A percentile compares a stretch with the other conserved stretches of the same genome.
These are phyloP conservation scores for Toxoplasma gondii DNA, from an alignment of 169 alveolate genomes.

Conservation along the genomic window DNA sequence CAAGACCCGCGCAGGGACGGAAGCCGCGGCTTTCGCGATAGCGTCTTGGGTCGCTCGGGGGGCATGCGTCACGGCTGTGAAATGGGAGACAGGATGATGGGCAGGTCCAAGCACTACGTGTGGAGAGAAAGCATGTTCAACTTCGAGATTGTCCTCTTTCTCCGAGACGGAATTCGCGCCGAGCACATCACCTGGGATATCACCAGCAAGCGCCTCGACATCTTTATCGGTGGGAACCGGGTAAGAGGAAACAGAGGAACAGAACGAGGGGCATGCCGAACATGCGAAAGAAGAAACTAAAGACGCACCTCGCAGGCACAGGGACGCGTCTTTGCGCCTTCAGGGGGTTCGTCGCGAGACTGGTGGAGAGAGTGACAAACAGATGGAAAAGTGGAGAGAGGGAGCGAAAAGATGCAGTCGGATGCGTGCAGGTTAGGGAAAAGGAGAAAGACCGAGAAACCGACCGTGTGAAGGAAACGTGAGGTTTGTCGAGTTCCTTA, in stretches of 20 bases:
- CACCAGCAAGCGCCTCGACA: conserved; percentile 7
- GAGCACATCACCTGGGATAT: conserved; percentile 18
- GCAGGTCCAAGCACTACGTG: conserved; percentile 5
- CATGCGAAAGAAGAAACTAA: no score
- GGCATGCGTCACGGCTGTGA: conserved; percentile 22
- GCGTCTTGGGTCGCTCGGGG: not conserved
- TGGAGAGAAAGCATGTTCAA: not conserved
- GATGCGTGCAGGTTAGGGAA: no score
- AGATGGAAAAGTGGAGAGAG: no score
- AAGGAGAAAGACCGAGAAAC: no score
- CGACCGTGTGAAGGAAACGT: no score
- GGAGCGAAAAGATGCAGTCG: no score
- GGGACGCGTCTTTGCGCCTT: no score
- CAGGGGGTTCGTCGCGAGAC: no score
- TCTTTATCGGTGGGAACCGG: not conserved
- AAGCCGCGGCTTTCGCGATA: not conserved
- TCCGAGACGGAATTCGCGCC: not conserved
- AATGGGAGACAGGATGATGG: conserved; percentile 16
- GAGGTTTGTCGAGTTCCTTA: no score
- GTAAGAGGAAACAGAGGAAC: not conserved
- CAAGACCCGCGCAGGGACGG: conserved; percentile 12
- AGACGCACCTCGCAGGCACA: no score
- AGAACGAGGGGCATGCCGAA: not conserved
- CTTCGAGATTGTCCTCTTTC: conserved; percentile 9
- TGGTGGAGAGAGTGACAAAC: no score